phyloP scores from a whole-genome alignment of 2,329 filamentous ascomycete species.

The Dactylonectria macrodidyma region DNA sequence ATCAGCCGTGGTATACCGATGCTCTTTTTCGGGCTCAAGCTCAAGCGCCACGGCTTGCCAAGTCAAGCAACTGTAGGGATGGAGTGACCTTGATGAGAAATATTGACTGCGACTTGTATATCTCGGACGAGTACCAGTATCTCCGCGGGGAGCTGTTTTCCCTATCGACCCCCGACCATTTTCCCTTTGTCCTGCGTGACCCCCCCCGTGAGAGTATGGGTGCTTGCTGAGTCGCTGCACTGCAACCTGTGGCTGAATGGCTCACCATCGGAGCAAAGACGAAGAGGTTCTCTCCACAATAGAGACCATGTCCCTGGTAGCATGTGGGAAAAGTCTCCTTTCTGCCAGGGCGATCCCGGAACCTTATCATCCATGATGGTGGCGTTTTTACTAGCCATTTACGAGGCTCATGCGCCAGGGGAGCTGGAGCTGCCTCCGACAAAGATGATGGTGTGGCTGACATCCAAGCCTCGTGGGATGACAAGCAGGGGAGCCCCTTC shows the following conservation, averaged over 20 bases:
- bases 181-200: neutral
- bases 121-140: neutral
- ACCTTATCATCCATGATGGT: neutral
- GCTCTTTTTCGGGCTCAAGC: too few relatives aligned
- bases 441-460: too few relatives aligned
- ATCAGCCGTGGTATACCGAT: too few relatives aligned
- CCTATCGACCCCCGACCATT: neutral
- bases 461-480: too few relatives aligned
- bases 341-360: neutral
- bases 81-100: neutral
- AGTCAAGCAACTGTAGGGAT: too few relatives aligned
- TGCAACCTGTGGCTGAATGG: neutral
- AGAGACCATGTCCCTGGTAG: neutral
- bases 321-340: neutral
- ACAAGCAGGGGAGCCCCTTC: too few relatives aligned
- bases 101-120: neutral
- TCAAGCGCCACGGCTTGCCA: too few relatives aligned
- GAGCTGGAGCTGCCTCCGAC: too few relatives aligned
- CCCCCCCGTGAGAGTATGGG: neutral
- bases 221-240: neutral
- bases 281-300: neutral
- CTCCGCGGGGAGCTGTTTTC: neutral
- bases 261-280: neutral
- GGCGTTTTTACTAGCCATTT: slow-evolving; percentile 44
- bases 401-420: slow-evolving; percentile 68